Evolutionary conservation across 176 grass and related monocot genomes (phyloP).

Genomic region (Metroxylon sagu): DNA sequence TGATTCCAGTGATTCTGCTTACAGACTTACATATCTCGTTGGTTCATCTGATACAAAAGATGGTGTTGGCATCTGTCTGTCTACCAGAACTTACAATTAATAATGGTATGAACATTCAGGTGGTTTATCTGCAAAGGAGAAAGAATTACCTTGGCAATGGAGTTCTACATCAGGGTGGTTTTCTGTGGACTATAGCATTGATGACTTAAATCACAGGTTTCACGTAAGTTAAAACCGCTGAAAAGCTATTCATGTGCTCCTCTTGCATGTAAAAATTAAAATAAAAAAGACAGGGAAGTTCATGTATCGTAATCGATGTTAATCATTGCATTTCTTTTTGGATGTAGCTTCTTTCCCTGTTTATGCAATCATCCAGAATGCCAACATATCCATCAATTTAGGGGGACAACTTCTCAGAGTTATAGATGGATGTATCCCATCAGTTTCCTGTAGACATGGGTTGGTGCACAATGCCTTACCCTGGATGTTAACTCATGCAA

Average conservation of each 20-base stretch:
- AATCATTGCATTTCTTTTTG: too few species aligned
- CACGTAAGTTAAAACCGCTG: conserved; percentile 25
- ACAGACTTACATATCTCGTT: background rate
- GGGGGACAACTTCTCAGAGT: too few species aligned
- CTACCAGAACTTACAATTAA: conserved; percentile 49
- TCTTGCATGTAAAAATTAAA: background rate
- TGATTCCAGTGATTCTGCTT: conserved; percentile 45
- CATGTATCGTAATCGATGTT: too few species aligned
- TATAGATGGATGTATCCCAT: too few species aligned
- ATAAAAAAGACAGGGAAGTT: background rate
- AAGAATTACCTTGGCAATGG: conserved; percentile 36
- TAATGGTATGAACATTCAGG: conserved; percentile 35
- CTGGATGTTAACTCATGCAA: too few species aligned
- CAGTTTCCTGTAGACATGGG: too few species aligned
- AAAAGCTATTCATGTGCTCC: background rate
- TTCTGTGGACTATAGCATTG: conserved; percentile 36
- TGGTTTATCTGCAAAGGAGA: conserved; percentile 1
- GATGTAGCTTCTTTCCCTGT: too few species aligned
- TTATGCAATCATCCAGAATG: too few species aligned
- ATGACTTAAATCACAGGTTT: conserved; percentile 10
- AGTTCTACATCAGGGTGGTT: conserved; percentile 36
- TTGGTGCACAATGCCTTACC: too few species aligned
- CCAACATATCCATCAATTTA: too few species aligned
- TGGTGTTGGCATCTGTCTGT: conserved; percentile 45
- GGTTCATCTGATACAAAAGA: conserved; percentile 39